Base-by-base conservation (phyloP, 139 green algal species). In the Bryopsis sp. region DNA sequence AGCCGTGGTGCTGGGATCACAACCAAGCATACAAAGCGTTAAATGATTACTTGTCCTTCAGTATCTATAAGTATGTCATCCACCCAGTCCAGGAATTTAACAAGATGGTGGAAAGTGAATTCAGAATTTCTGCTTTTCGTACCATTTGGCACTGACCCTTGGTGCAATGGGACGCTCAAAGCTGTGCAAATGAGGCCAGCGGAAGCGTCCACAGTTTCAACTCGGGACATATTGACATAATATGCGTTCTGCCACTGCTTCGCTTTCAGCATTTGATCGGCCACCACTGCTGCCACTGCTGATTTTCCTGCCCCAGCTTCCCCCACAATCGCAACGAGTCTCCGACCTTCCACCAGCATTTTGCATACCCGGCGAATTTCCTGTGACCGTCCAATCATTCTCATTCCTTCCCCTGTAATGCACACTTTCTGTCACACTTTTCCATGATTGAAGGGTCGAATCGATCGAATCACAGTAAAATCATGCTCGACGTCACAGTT, bases 211-310 rank as follows among this genome's bases (percentile, higher is more conserved):
- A 69, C 8, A 22, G 39, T 37, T 6, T 34, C 19, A 5, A 57
- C 37, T 24, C 43, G 48, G 37, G 62, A 50, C 6, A 69, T 11
- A 69, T 69, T 69, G 62, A 69, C 6, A 24, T 69, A 69, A 57
- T 57, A 36, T n/a, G 32, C 37, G 19, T 54, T 57, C 37, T 69
- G 3, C 62, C 39, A 7, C 19, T 57, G 8, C 26, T 24, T 35
- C 11, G 7, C 11, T n/a, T 57, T 50, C 5, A 69, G 37, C 37
- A 69, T 8, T 38, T 69, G 31, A 69, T 69, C 62, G 7, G 15
- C 33, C 3, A 35, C 62, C 5, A 36, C 43, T 36, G 39, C 26
- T 4, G 62, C 62, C 5, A 69, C 62, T 5, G 62, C 37, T 32
- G 62, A 50, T 35, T 69, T 69, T 31, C 62, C 62, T 37, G 54